Evolutionary conservation across 106 monocot species (phyloP), one percentile per base, ranked within the genome.

Genomic region (Iris macrosiphon): DNA sequence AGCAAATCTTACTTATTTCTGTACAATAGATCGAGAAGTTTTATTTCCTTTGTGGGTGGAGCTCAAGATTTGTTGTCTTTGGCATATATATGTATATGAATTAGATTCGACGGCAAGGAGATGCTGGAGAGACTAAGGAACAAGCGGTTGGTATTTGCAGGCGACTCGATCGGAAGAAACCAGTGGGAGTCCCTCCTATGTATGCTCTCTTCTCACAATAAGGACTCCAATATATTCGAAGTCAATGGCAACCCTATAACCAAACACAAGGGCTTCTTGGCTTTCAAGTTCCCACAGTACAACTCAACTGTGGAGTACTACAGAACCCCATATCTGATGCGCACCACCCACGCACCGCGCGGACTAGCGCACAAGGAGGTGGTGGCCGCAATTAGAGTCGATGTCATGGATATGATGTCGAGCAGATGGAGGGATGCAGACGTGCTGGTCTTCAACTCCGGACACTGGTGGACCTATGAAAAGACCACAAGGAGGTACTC

Each of bases 181-280:
- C 72, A 72, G 33, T 72, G 72, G 72, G 72, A 72, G 45, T 72
- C 72, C 14, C 72, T 72, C 28, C 37, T 72, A 9, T 72, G 72
- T 49, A 63, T 72, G 72, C 72, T 72, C 20, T 72, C 72, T 22
- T 54, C 49, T 31, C n/a, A 48, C 31, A 30, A 72, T 49, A 72
- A 64, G 64, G 51, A 41, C n/a, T 72, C 72, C 4, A n/a, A n/a
- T n/a, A 72, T 72, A 14, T 72, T 56, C 64, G 72, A 72, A 57
- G 57, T 72, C 13, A 72, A 72, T 58, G 64, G 64, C 26, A 72
- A 48, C 19, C 40, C 72, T 1, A 72, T 72, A 4, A 51, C 31
- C 7, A 72, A 72, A 27, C 72, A 72, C 32, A 58, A 28, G 12
- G 72, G 72, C 3, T 72, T 72, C 40, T 24, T 72, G 30, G 57